Evolutionary conservation across 805 yeast species (phyloP), one percentile per base, ranked within the genome.

Genomic region (Metschnikowia reukaufii): DNA sequence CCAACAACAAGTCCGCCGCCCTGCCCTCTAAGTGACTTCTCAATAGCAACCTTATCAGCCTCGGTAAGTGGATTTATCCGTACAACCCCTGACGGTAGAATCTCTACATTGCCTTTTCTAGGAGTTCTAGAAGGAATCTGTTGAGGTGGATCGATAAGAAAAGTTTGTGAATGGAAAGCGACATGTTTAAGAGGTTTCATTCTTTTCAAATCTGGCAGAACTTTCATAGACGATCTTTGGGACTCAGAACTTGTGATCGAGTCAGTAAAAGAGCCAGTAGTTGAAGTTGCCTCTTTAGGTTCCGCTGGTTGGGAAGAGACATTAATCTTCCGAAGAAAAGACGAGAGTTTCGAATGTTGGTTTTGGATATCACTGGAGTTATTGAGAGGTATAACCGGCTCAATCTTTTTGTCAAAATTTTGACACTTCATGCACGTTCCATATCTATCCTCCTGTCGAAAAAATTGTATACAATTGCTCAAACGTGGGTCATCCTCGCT

Each of bases 91-190:
- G 73, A 75, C n/a, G 76, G 66, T 42, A 75, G 58, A 1, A 82
- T 70, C 54, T 81, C 77, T 47, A 72, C 90, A 59, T 88, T 85
- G 6, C 97, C 97, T 56, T 77, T 76, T 54, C 84, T 74, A 6
- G 97, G 97, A 49, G 76, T 77, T 59, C 96, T 71, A 1, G 96
- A 86, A 2, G 97, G 97, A 50, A 91, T 86, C 62, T 90, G 96
- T 60, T 91, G 97, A 1, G 74, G 74, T 2, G 97, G 97, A 45
- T 72, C 76, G 16, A 72, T 70, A 33, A 69, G 59, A 45, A 72
- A 72, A 0, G 76, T 71, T 33, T 66, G 63, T 30, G 70, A 63
- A 50, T 72, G 76, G 45, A 72, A 72, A 2, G 74, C 74, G 9
- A 72, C 77, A 35, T 74, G 55, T 56, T 69, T 71, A 39, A 72